Evolutionary conservation across 139 green algal species (phyloP), one percentile per base, ranked within the genome.

Genomic region (Volvox africanus): DNA sequence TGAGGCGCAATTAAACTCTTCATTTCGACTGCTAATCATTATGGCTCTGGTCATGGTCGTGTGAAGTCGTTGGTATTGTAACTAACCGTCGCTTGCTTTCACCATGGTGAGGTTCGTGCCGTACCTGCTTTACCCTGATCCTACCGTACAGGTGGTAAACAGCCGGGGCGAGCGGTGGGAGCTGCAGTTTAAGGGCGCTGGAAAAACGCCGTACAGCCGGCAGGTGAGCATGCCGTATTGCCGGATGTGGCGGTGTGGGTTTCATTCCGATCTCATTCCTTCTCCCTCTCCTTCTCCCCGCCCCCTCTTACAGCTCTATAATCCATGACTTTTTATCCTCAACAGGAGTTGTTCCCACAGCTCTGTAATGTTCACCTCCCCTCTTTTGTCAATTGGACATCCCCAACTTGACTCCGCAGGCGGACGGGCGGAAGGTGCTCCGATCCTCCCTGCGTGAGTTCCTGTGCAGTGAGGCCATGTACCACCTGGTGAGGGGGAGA

Each of bases 361-460:
- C 44, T 55, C 44, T 9, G 9, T 55, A 55, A 5, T 55, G 44
- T 55, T 14, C 44, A 55, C 5, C 44, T 55, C 9, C 5, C 44
- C 44, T 55, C 44, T 55, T 9, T 9, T 55, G 5, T 55, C 44
- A 55, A 55, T 9, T 55, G 44, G 9, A 55, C 44, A 55, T 55
- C 65, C 2, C 6, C 30, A 33, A 30, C 75, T 19, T 35, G 9
- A 28, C n/a, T 11, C 75, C 6, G 2, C 22, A 88, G 85, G 91
- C 78, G 1, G 93, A 95, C n/a, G 92, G 93, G 1, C 92, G 94
- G 68, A 96, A 94, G 91, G 94, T 91, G 80, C 91, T 97, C 55
- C 94, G 95, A n/a, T 96, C 93, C 55, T 95, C 88, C 78, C 69
- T 97, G 26, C 93, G 95, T 26, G 96, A 98, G 92, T 98, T 97